A percentile compares a stretch with the other conserved stretches of the same genome.
Evolutionary conservation across 2,329 filamentous ascomycete genomes (phyloP).

Genomic region (Apiospora phragmitis): DNA sequence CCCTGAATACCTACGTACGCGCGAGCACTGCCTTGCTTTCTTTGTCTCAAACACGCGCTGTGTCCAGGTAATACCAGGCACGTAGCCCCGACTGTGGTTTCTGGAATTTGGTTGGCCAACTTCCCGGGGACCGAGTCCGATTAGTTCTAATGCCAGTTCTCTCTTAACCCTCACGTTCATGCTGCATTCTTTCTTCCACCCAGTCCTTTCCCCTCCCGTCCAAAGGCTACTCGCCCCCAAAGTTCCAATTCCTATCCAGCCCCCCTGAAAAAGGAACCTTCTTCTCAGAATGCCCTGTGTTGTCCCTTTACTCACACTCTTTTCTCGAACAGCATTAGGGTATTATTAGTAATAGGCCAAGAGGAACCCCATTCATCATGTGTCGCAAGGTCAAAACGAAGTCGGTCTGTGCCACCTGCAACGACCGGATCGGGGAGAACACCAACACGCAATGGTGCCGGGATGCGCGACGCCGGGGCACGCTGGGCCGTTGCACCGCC

Average conservation of each 20-base stretch:
- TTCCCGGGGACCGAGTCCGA: background rate
- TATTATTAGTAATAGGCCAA: too few species aligned
- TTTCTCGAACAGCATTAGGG: background rate
- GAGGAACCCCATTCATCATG: constrained; percentile 12
- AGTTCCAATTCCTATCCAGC: background rate
- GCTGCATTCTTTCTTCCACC: background rate
- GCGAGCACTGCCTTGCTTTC: background rate
- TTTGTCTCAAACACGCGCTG: constrained; percentile 7
- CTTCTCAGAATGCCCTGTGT: too few species aligned
- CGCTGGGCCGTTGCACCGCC: constrained; percentile 18
- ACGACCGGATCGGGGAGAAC: constrained; percentile 17
- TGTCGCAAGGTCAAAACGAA: constrained; percentile 18
- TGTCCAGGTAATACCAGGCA: background rate
- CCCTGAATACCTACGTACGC: background rate
- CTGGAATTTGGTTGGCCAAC: background rate
- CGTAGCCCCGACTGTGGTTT: background rate
- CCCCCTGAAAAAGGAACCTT: background rate
- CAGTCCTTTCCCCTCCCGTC: background rate
- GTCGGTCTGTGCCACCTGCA: constrained; percentile 19
- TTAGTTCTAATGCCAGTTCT: background rate
- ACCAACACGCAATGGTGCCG: constrained; percentile 19
- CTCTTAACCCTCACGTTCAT: background rate
- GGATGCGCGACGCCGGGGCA: constrained; percentile 15
- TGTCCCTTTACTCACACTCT: background rate
- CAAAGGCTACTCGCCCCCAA: background rate